A percentile compares a stretch with the other conserved stretches of the same genome.
These are phyloP conservation scores for Plasmodium blacklocki DNA, from an alignment of 169 alveolate genomes.

Conservation along the genomic window DNA sequence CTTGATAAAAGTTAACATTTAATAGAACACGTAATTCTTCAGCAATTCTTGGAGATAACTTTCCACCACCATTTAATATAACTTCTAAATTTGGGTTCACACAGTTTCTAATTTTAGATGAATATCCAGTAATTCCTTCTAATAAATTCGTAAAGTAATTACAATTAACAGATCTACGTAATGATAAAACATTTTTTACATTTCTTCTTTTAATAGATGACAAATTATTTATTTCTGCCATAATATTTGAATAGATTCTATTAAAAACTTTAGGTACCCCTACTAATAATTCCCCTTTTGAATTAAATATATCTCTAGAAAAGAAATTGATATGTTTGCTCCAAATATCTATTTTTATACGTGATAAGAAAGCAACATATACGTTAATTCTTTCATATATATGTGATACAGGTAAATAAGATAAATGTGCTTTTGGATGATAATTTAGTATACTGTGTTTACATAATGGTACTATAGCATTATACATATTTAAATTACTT, in stretches of 20 bases:
- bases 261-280: conserved; percentile 67
- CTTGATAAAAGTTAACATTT: conserved; percentile 41
- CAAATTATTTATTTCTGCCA: conserved; percentile 22
- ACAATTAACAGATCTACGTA: conserved; percentile 3
- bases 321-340: conserved; percentile 25
- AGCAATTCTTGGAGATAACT: conserved; percentile 33
- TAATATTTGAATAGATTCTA: conserved; percentile 26
- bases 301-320: not conserved
- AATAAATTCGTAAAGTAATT: not conserved
- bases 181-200: not conserved
- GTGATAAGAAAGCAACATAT: conserved; percentile 27
- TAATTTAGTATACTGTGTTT: not conserved
- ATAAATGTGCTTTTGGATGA: conserved; percentile 80
- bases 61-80: conserved; percentile 61
- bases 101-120: conserved; percentile 27
- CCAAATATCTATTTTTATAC: conserved; percentile 29
- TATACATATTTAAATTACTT: conserved; percentile 82
- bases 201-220: conserved; percentile 10
- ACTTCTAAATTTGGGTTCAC: conserved; percentile 23
- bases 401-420: conserved; percentile 97
- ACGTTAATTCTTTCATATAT: conserved; percentile 92
- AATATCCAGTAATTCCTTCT: conserved; percentile 9
- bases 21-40: conserved; percentile 23
- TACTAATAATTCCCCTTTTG: conserved; percentile 11
- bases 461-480: conserved; percentile 3